Evolutionary conservation across 2,329 filamentous ascomycete species (phyloP).

Genomic region (Helotiales sp.): DNA sequence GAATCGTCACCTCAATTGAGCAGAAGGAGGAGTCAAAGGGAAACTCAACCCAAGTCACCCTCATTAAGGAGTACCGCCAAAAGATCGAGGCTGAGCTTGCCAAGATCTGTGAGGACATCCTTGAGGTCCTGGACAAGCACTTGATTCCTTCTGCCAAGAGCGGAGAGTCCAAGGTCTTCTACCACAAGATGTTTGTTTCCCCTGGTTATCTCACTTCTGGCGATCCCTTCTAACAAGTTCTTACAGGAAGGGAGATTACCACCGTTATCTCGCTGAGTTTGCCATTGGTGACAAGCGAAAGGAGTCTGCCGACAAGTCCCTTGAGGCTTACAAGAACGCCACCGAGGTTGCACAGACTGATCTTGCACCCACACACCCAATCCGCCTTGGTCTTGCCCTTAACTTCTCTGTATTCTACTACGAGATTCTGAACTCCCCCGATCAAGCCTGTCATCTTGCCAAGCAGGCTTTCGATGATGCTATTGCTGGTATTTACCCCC

Average conservation of each 20-base stretch:
- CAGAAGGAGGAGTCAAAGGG: slow-evolving; percentile 99
- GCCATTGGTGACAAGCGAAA: slow-evolving; percentile 94
- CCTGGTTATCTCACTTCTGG: not conserved
- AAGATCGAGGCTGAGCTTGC: slow-evolving; percentile 97
- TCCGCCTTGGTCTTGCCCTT: slow-evolving; percentile 87
- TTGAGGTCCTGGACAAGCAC: slow-evolving; percentile 91
- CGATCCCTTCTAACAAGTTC: slow-evolving; percentile 20
- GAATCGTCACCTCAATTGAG: slow-evolving; percentile 98
- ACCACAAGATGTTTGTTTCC: slow-evolving; percentile 91
- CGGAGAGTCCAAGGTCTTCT: slow-evolving; percentile 99
- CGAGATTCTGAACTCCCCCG: slow-evolving; percentile 97
- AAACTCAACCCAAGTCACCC: slow-evolving; percentile 84
- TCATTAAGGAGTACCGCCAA: slow-evolving; percentile 98
- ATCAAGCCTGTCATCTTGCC: slow-evolving; percentile 96
- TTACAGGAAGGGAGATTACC: slow-evolving; percentile 96
- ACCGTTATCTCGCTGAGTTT: slow-evolving; percentile 98
- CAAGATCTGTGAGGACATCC: slow-evolving; percentile 97
- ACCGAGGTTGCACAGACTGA: slow-evolving; percentile 90
- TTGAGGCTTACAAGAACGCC: slow-evolving; percentile 95
- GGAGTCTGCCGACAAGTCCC: slow-evolving; percentile 89
- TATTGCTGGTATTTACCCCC: slow-evolving; percentile 71
- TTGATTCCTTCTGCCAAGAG: slow-evolving; percentile 92
- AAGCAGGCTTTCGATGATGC: slow-evolving; percentile 97
- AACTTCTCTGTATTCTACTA: slow-evolving; percentile 99
- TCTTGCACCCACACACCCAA: slow-evolving; percentile 89